phyloP scores from a whole-genome alignment of 257 asterid genomes.

The Leonotis leonurus region DNA sequence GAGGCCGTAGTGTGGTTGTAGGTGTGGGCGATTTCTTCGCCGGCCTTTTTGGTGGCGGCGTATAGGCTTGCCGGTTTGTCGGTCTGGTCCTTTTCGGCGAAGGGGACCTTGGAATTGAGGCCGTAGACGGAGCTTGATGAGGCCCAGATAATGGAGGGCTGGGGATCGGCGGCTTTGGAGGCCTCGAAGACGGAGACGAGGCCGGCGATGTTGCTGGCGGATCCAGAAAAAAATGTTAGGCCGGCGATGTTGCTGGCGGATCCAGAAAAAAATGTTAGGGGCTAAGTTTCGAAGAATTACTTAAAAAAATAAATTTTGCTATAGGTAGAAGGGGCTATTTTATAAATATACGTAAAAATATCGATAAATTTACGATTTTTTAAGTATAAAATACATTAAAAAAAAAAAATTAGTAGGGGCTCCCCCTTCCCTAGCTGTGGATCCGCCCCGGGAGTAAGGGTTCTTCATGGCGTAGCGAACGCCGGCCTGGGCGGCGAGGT shows the following conservation, averaged over 20 bases:
- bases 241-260: constrained; percentile 89
- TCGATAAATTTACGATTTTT: no score
- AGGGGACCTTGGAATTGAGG: constrained; percentile 58
- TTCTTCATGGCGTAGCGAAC: constrained; percentile 96
- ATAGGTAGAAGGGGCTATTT: no score
- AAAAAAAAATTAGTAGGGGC: no score
- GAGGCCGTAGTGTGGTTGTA: constrained; percentile 77
- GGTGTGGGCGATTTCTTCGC: constrained; percentile 91
- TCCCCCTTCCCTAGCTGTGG: no score
- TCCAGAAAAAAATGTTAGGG: no score
- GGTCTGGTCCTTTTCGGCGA: constrained; percentile 60
- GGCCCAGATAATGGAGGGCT: constrained; percentile 94
- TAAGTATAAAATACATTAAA: no score
- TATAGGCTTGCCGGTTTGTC: constrained; percentile 86
- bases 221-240: no score
- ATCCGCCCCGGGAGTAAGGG: constrained; percentile 67
- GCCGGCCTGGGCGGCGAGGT: constrained; percentile 93
- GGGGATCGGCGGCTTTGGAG: constrained; percentile 71
- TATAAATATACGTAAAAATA: no score
- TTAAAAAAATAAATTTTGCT: no score
- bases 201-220: constrained; percentile 83
- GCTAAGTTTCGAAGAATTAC: no score
- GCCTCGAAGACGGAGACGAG: constrained; percentile 64
- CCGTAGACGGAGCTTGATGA: constrained; percentile 89
- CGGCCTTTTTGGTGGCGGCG: constrained; percentile 95